These are phyloP conservation scores for Aspergillus hiratsukae DNA, from an alignment of 2,329 filamentous ascomycete genomes.

Conservation along the genomic window DNA sequence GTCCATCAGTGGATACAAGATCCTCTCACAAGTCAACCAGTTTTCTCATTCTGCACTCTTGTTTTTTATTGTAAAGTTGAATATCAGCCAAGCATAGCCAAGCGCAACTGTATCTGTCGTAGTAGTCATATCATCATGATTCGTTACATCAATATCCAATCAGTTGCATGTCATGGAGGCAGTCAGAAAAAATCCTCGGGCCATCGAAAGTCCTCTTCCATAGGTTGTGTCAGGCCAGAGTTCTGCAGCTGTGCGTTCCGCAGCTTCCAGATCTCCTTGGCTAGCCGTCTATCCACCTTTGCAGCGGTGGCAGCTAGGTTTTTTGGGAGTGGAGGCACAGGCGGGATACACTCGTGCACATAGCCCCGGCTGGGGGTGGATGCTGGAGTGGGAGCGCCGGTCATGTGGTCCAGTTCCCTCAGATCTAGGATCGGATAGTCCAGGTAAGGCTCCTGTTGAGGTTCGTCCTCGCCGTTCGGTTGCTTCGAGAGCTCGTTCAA, in stretches of 20 bases:
- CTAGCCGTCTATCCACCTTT: constrained; percentile 20
- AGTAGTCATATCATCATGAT: constrained; percentile 1
- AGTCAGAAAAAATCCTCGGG: constrained; percentile 41
- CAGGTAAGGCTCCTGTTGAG: constrained; percentile 6
- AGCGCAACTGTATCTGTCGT: neutral
- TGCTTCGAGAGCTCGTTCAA: neutral
- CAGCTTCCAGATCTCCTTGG: constrained; percentile 20
- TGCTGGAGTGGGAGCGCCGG: constrained; percentile 10
- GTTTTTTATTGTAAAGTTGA: neutral
- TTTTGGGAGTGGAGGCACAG: constrained; percentile 38
- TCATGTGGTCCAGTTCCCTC: constrained; percentile 3
- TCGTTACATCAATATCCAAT: constrained; percentile 5
- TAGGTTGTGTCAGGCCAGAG: neutral
- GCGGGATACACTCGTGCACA: constrained; percentile 33
- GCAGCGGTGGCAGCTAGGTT: constrained; percentile 27
- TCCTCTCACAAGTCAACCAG: neutral
- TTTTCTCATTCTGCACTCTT: neutral
- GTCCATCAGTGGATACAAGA: neutral
- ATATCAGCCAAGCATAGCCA: neutral
- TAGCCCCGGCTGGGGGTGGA: constrained; percentile 11
- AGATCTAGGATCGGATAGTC: constrained; percentile 15
- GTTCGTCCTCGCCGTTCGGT: constrained; percentile 5
- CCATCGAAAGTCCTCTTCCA: constrained; percentile 34
- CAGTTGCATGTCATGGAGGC: too few species aligned
- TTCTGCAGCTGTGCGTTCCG: constrained; percentile 5